Base-by-base conservation (phyloP, 2,329 filamentous ascomycete genomes). In the Fusarium mangiferae region DNA sequence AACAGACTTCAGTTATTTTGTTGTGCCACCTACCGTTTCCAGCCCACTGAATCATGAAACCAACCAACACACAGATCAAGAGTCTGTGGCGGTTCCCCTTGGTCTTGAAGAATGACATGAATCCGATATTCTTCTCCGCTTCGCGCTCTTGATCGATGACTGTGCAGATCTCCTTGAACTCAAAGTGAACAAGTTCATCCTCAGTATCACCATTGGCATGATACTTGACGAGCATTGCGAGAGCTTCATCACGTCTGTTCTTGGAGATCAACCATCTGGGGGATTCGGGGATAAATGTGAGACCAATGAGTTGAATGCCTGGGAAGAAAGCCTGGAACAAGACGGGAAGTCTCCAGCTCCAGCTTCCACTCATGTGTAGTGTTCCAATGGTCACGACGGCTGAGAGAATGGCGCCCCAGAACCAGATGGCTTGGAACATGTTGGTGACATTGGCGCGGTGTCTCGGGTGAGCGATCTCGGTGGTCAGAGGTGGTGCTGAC, bases 151-250 rank as follows among this genome's bases (percentile, higher is more conserved):
- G 73, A 39, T 81, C 79, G 38, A 88, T 81, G 2, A 85, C 87
- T 35, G 86, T 83, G 61, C 83, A 83, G 66, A 89, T 89, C 75
- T 89, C 86, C 12, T 81, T 79, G 64, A 83, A 86, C 66, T 89
- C 86, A 63, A 85, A 84, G 54, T 85, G 83, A 7, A 89, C 87
- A 17, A 84, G 82, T 4, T 82, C 73, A 63, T 86, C 82, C 33
- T 82, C 75, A 18, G 65, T 68, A 66, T 87, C 82, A 22, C 85
- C 86, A 42, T 86, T 85, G 30, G 84, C 87, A 57, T 90, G 88
- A 55, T 87, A 87, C 51, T 86, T 84, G 17, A 59, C 66, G 9
- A 90, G 82, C 4, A 88, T 84, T 1, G 78, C 66, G 14, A 86
- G 79, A 11, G 88, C 88, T 68, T 88, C 85, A 4, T 87, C 85